Evolutionary conservation across 352 stramenopile genomes (phyloP).

Genomic region (Pilasporangium apinafurcum): DNA sequence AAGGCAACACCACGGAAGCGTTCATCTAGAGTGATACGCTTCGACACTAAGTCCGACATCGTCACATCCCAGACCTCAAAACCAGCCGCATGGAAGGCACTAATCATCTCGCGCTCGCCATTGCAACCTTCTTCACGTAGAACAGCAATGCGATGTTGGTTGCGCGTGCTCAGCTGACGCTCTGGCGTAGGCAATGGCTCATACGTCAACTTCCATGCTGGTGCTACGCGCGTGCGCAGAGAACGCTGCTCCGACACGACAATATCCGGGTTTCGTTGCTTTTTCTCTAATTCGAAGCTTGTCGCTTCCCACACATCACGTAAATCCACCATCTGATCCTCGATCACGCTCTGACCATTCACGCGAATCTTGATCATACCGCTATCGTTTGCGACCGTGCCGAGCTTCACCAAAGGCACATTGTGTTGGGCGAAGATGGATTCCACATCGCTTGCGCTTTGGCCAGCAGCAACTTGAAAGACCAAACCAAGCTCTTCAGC

Average conservation of each 20-base stretch:
- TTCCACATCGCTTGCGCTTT: conserved; percentile 63
- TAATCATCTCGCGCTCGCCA: conserved; percentile 98
- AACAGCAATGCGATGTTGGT: conserved; percentile 94
- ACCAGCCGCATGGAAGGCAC: conserved; percentile 94
- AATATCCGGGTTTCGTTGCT: conserved; percentile 95
- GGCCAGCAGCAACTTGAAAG: conserved; percentile 88
- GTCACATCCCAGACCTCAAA: conserved; percentile 99
- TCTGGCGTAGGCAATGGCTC: conserved; percentile 75
- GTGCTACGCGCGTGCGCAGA: conserved; percentile 79
- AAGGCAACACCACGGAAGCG: conserved; percentile 97
- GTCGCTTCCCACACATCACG: conserved; percentile 98
- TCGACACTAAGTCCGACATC: conserved; percentile 94
- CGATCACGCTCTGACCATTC: conserved; percentile 72
- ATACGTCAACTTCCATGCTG: conserved; percentile 91
- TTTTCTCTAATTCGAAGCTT: conserved; percentile 97
- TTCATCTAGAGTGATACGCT: conserved; percentile 88
- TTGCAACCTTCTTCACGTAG: conserved; percentile 99
- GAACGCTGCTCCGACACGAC: conserved; percentile 92
- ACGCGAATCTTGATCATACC: conserved; percentile 89
- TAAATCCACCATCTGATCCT: conserved; percentile 77
- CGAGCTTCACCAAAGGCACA: conserved; percentile 89
- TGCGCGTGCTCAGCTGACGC: conserved; percentile 68
- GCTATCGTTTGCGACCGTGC: conserved; percentile 79
- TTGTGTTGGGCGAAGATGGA: conserved; percentile 76
- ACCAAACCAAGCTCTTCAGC: conserved; percentile 97